Evolutionary conservation across 768 basidiomycete species (phyloP).

Genomic region (Macrolepiota fuliginosa): DNA sequence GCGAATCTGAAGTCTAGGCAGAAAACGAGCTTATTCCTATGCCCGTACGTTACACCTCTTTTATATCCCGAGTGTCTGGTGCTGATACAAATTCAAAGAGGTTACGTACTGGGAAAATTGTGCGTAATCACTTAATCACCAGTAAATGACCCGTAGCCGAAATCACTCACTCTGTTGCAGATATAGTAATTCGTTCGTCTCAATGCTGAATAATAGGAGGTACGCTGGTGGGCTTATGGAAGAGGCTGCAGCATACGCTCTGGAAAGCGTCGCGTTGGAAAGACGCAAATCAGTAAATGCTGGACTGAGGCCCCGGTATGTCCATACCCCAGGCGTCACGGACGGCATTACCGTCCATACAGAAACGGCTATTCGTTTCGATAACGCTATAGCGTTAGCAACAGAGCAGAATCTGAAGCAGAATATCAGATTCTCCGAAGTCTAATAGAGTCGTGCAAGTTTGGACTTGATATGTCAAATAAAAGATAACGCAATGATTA

Average conservation of each 20-base stretch:
- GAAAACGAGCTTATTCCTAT: conserved; percentile 1
- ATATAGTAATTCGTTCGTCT: conserved; percentile 4
- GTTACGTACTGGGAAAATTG: conserved; percentile 2
- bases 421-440: neutral
- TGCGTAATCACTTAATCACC: neutral
- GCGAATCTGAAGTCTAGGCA: neutral
- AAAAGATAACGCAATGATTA: neutral
- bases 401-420: neutral
- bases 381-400: neutral
- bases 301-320: neutral
- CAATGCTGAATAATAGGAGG: neutral
- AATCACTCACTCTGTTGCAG: neutral
- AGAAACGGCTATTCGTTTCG: neutral
- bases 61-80: too few relatives aligned
- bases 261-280: too few relatives aligned
- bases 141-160: too few relatives aligned
- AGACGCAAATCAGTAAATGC: too few relatives aligned
- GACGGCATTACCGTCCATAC: neutral
- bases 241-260: neutral
- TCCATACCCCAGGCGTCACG: neutral
- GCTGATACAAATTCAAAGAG: neutral
- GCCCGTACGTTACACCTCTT: neutral
- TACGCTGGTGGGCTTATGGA: neutral
- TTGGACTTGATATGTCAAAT: neutral
- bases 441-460: neutral